Base-by-base conservation (phyloP, 2,329 filamentous ascomycete species). In the Ophiostoma ips region DNA sequence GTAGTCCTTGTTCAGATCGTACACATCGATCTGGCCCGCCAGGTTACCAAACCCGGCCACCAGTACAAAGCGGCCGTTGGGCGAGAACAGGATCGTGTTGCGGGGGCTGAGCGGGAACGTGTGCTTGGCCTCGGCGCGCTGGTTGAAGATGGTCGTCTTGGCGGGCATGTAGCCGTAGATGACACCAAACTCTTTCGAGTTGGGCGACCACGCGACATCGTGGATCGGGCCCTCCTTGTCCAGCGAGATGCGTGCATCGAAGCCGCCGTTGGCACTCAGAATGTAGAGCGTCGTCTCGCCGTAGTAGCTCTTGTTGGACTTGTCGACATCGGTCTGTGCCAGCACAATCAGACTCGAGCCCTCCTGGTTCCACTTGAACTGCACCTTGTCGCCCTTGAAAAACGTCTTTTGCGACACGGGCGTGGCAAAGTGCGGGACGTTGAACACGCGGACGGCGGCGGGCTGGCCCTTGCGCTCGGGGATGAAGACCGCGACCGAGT, bases 151-250 rank as follows among this genome's bases (percentile, higher is more conserved):
- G 58, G 90, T 95, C 3, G 90, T 92, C 75, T 96, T 96, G 50
- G 92, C 87, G n/a, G 92, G 92, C 88, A 95, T 96, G 67, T 87
- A 96, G 54, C 92, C 92, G 64, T 98, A 98, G 15, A 95, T 83
- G 31, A 98, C 92, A 62, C 88, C 90, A 62, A 98, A 98, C 67
- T 96, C 90, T 70, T 88, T 94, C 59, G 88, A 94, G 68, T 92
- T 96, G 45, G 92, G 89, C 43, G 88, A 95, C 92, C 92, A 98
- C n/a, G 85, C 80, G 40, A 98, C 90, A 63, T 98, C 92, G 66
- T 65, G 90, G 60, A 96, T 95, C 5, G 92, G 92, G 0, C 92
- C 92, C 64, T 96, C 90, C 71, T 96, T 96, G 68, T 98, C 92
- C 47, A 95, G 74, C 55, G 84, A 79, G 58, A 98, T 83, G 59